Base-by-base conservation (phyloP, 1,139 yeast species). In the Yamadazyma oceani region DNA sequence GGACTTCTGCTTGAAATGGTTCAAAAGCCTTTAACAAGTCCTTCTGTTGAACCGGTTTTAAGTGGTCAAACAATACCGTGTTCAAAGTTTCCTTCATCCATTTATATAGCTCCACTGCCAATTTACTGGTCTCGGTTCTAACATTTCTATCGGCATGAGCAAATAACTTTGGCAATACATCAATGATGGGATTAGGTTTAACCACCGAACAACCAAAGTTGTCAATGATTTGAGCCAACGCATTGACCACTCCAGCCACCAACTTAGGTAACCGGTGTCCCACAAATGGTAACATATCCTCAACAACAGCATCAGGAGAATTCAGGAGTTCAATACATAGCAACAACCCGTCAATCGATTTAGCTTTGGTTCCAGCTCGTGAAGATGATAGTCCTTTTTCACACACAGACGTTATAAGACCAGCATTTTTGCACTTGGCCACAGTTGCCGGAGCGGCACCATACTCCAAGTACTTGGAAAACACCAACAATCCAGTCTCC, bases 31-130 rank as follows among this genome's bases (percentile, higher is more conserved):
- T 77, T 3, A 80, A 73, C 42, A 94, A 70, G 52, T 92, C 98
- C 49, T 84, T 86, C 59, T 88, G 94, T 58, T 92, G 97, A 11
- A 89, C 88, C 0, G 97, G 96, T 56, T 92, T 92, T 57, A 92
- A 69, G 23, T 80, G 81, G 2, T 84, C 78, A 42, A 89, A 76
- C 29, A 89, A 62, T 0, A 80, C 58, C 11, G 74, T 69, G 36
- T 80, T 79, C 35, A 88, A 66, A 0, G 80, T 69, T 21, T 72
- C 78, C 3, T 94, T 95, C 58, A 85, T 74, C 86, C 95, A 86
- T 44, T 79, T 76, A 57, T 83, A 82, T 19, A 90, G 56, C 43
- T 82, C 88, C 2, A 87, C 79, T 0, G 90, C 71, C 46, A 92
- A 66, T 34, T 73, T 71, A 7, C 83, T 75, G 2, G 96, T 79